These are phyloP conservation scores for Claviceps pazoutovae DNA, from an alignment of 2,329 filamentous ascomycete genomes.

Conservation along the genomic window DNA sequence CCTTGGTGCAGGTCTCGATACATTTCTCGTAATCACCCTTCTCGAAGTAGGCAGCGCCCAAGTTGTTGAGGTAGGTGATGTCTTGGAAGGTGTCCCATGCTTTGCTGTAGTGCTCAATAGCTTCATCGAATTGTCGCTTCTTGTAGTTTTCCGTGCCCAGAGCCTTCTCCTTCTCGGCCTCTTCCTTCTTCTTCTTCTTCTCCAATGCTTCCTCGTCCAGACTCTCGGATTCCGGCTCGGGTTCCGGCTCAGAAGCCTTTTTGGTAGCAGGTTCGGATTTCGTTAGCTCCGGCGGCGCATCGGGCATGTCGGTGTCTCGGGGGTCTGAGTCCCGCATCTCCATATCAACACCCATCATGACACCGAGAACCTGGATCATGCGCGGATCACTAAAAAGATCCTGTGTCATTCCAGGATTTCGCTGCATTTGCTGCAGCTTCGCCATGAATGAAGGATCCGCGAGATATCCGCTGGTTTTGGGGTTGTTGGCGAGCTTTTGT, in stretches of 20 bases:
- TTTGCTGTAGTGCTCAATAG: constrained; percentile 86
- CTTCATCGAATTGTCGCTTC: constrained; percentile 91
- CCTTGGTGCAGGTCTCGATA: constrained; percentile 76
- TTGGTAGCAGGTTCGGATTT: constrained; percentile 31
- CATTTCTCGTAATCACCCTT: constrained; percentile 86
- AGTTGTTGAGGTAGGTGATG: constrained; percentile 94
- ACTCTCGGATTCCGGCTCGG: constrained; percentile 46
- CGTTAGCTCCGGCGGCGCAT: constrained; percentile 34
- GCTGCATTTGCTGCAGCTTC: constrained; percentile 69
- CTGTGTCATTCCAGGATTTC: constrained; percentile 66
- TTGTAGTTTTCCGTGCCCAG: constrained; percentile 93
- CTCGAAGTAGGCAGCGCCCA: constrained; percentile 86
- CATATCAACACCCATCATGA: constrained; percentile 89
- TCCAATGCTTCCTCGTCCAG: constrained; percentile 72
- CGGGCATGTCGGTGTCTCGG: constrained; percentile 61
- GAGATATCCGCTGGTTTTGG: constrained; percentile 75
- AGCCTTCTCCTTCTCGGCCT: constrained; percentile 88
- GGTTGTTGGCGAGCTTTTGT: constrained; percentile 83
- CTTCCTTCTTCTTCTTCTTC: constrained; percentile 82
- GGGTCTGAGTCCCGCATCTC: constrained; percentile 29
- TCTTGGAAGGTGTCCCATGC: constrained; percentile 94
- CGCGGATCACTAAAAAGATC: constrained; percentile 78
- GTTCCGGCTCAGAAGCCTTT: constrained; percentile 41
- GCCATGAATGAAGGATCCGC: constrained; percentile 78
- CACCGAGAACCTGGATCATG: constrained; percentile 87